phyloP scores from a whole-genome alignment of 352 stramenopile species.

The Phytophthora capsici region DNA sequence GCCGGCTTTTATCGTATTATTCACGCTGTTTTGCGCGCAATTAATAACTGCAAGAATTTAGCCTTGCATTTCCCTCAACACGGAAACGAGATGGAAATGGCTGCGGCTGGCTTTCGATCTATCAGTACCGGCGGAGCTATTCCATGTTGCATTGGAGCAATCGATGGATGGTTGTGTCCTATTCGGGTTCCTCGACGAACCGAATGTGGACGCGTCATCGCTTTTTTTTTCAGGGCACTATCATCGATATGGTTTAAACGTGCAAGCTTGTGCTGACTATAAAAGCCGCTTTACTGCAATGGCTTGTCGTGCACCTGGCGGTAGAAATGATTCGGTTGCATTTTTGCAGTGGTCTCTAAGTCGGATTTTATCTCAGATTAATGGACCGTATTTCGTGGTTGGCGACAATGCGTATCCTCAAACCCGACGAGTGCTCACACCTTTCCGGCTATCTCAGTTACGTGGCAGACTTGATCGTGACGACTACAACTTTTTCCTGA shows the following conservation, averaged over 20 bases:
- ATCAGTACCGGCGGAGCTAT: neutral
- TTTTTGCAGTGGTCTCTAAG: conserved; percentile 1
- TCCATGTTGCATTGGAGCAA: conserved; percentile 7
- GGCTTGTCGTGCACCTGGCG: conserved; percentile 6
- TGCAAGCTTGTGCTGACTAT: conserved; percentile 7
- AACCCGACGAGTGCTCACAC: neutral
- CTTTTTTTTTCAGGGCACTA: conserved; percentile 15
- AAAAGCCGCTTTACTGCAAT: conserved; percentile 5
- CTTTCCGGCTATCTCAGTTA: too few species aligned
- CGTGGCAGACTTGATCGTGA: too few species aligned
- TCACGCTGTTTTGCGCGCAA: neutral
- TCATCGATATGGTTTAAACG: conserved; percentile 15
- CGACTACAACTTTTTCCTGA: too few species aligned
- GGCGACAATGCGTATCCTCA: conserved; percentile 9
- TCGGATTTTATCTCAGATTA: too few species aligned
- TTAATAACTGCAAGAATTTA: neutral
- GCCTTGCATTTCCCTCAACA: neutral
- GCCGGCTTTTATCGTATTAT: conserved; percentile 10
- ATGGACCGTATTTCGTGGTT: conserved; percentile 8
- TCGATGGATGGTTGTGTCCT: conserved; percentile 14
- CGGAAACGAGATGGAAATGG: neutral
- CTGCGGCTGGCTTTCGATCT: neutral
- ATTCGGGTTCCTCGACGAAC: neutral
- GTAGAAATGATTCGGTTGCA: conserved; percentile 1
- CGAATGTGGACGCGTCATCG: conserved; percentile 3